Evolutionary conservation across 139 green algal genomes (phyloP), one percentile per base, ranked within the genome.

Genomic region (Coelastrella sp.): DNA sequence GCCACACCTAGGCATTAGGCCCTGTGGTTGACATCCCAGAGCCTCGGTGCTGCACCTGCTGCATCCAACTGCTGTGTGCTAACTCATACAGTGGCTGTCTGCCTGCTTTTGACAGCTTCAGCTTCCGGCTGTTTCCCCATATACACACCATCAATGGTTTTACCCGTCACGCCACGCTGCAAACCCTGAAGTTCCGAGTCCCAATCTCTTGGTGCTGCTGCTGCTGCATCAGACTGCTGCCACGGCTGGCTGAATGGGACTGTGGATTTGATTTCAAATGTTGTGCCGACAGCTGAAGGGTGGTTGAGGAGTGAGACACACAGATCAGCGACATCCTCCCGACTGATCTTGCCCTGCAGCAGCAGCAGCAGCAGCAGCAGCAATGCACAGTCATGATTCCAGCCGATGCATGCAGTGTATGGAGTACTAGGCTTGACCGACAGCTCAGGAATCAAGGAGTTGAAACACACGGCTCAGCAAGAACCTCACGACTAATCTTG

Each of bases 231-330:
- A 11, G 73, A 54, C 2, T 59, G 32, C 10, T 57, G 58, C 90
- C 93, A 98, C 0, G 95, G 93, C 87, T 96, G 90, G 19, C 89
- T 94, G 93, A 99, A 99, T 57, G 97, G 96, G 60, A 97, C 88
- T 0, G 95, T 97, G n/a, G 91, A 96, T 57, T 95, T 97, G 59
- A 99, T 91, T 93, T 99, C 97, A 94, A 99, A 99, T 0, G 97
- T 99, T 60, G 86, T 96, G 89, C 96, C 82, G 2, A 71, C 22
- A 4, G 92, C 95, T 0, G 88, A 85, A 3, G 94, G 90, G n/a
- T 88, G 85, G 11, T 88, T 23, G 74, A 99, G 94, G 65, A 97
- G 89, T 68, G 92, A 92, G 3, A 97, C 93, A 65, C 95, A 98
- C 60, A 99, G 93, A 71, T 98, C 94, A 5, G 97, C 96, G 8